These are phyloP conservation scores for Parafenestella ontariensis DNA, from an alignment of 2,329 filamentous ascomycete species.

Conservation along the genomic window DNA sequence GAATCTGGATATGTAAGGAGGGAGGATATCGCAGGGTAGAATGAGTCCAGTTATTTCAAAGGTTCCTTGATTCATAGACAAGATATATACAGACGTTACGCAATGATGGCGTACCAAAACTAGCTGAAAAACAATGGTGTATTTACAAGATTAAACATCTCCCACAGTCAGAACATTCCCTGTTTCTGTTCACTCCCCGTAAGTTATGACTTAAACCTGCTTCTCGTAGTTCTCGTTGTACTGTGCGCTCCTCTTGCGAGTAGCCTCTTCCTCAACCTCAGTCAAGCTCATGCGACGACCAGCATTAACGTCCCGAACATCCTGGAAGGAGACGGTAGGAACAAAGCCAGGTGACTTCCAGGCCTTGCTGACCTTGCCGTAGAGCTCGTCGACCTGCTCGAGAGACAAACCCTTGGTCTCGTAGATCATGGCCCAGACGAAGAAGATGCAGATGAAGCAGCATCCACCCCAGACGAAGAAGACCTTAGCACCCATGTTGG, in stretches of 20 bases:
- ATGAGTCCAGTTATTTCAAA: too few relatives aligned
- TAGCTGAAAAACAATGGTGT: too few relatives aligned
- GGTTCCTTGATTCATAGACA: too few relatives aligned
- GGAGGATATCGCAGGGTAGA: too few relatives aligned
- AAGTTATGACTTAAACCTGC: neutral
- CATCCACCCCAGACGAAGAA: conserved; percentile 64
- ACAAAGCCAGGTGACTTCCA: conserved; percentile 75
- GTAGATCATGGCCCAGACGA: conserved; percentile 78
- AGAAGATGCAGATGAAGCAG: conserved; percentile 64
- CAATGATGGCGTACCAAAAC: too few relatives aligned
- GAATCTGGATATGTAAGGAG: too few relatives aligned
- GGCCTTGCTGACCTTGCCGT: conserved; percentile 72
- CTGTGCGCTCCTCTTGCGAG: conserved; percentile 43
- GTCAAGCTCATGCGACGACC: conserved; percentile 42
- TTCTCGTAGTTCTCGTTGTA: conserved; percentile 35
- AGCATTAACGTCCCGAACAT: conserved; percentile 37
- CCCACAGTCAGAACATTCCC: neutral
- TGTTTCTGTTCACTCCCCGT: too few relatives aligned
- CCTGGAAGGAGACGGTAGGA: conserved; percentile 56
- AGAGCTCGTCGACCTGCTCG: conserved; percentile 82
- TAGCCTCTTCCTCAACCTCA: conserved; percentile 39
- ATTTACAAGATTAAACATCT: neutral
- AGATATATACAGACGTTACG: neutral
- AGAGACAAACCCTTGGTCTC: conserved; percentile 80
- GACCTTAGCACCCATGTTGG: conserved; percentile 66